Percentiles rank a stretch among this genome's conserved stretches.
phyloP scores from a whole-genome alignment of 2,329 filamentous ascomycete species.

The Sarocladium strictum region DNA sequence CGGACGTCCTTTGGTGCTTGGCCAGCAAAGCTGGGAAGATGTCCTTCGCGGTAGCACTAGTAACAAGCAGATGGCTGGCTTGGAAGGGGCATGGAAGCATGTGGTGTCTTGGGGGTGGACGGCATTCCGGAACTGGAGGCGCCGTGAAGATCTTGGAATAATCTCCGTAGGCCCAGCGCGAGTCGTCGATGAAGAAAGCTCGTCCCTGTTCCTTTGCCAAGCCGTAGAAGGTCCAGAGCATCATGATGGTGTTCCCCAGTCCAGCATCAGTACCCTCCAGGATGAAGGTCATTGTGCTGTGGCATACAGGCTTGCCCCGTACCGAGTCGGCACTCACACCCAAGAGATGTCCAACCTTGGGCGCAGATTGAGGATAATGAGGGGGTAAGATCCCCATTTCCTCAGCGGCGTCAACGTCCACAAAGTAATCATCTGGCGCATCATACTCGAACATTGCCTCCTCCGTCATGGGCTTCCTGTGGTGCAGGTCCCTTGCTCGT shows the following conservation, averaged over 20 bases:
- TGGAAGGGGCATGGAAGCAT: conserved; percentile 75
- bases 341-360: conserved; percentile 39
- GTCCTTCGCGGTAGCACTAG: conserved; percentile 58
- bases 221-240: conserved; percentile 79
- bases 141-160: conserved; percentile 67
- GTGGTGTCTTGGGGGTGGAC: conserved; percentile 65
- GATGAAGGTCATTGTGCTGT: conserved; percentile 68
- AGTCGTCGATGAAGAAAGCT: conserved; percentile 80
- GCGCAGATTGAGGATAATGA: conserved; percentile 23
- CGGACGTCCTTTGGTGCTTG: conserved; percentile 22
- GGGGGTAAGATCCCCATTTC: conserved; percentile 52
- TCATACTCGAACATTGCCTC: conserved; percentile 49
- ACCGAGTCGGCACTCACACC: conserved; percentile 39
- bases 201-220: conserved; percentile 68
- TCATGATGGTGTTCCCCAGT: conserved; percentile 69
- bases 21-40: conserved; percentile 53
- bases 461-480: conserved; percentile 32
- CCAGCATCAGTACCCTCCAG: conserved; percentile 69
- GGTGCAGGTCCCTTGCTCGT: conserved; percentile 44
- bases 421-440: conserved; percentile 58
- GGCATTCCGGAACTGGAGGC: conserved; percentile 60
- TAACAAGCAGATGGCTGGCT: conserved; percentile 69
- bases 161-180: conserved; percentile 73
- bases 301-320: conserved; percentile 53
- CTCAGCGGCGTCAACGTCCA: conserved; percentile 71